phyloP scores from a whole-genome alignment of 2,329 filamentous ascomycete genomes.

The Onygena corvina region DNA sequence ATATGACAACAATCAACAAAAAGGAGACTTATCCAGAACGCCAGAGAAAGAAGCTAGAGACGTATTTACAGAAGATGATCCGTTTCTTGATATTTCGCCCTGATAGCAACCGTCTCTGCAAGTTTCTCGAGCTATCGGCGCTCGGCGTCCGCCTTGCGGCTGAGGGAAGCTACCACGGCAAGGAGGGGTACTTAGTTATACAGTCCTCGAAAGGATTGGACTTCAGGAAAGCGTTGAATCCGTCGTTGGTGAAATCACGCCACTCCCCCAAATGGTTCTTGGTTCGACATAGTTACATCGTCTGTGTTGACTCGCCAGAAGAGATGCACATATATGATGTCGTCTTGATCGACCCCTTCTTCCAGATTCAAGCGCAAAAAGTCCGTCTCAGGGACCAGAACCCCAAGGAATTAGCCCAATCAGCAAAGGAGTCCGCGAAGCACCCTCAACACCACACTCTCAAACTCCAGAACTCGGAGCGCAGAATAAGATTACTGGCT shows the following conservation, averaged over 20 bases:
- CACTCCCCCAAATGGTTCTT: slow-evolving; percentile 95
- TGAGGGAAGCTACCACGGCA: slow-evolving; percentile 93
- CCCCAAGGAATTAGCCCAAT: slow-evolving; percentile 51
- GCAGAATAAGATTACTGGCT: slow-evolving; percentile 81
- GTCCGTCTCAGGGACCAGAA: slow-evolving; percentile 39
- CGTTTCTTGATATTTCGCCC: slow-evolving; percentile 93
- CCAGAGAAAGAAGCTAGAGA: slow-evolving; percentile 74
- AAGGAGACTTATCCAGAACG: slow-evolving; percentile 59
- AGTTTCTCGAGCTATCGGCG: slow-evolving; percentile 89
- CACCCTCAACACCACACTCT: slow-evolving; percentile 68
- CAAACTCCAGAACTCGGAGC: slow-evolving; percentile 79
- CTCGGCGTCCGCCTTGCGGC: slow-evolving; percentile 85
- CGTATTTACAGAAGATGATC: slow-evolving; percentile 86
- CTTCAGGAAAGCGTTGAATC: slow-evolving; percentile 68
- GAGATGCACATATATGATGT: slow-evolving; percentile 99
- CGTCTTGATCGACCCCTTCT: slow-evolving; percentile 86
- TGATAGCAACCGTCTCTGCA: slow-evolving; percentile 89
- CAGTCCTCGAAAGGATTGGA: slow-evolving; percentile 82
- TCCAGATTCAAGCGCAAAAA: slow-evolving; percentile 65
- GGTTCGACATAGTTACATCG: slow-evolving; percentile 93
- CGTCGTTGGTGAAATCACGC: slow-evolving; percentile 63
- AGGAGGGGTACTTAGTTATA: slow-evolving; percentile 88
- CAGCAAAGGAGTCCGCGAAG: slow-evolving; percentile 50
- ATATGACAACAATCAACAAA: slow-evolving; percentile 29
- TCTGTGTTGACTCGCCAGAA: slow-evolving; percentile 95